phyloP scores from a whole-genome alignment of 2,329 filamentous ascomycete species.

The Catunica adiposa region DNA sequence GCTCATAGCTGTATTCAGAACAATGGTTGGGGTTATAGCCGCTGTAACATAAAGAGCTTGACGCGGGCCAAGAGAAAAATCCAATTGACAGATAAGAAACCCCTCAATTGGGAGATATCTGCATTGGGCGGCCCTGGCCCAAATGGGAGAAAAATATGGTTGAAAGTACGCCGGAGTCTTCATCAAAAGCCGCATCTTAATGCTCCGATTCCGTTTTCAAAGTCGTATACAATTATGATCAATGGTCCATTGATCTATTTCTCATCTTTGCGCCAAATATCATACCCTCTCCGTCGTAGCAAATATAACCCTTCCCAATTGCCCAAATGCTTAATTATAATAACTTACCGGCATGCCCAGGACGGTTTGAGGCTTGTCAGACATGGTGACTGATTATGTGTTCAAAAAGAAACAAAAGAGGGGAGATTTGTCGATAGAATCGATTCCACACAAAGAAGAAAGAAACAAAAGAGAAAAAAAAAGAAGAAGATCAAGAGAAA shows the following conservation, averaged over 20 bases:
- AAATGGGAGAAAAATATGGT: no score
- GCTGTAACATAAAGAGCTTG: background rate
- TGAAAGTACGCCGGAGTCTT: no score
- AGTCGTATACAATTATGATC: no score
- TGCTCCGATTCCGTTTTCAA: no score
- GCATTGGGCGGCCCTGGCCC: no score
- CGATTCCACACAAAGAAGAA: conserved; percentile 5
- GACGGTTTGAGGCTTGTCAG: conserved; percentile 14
- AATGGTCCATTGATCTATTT: no score
- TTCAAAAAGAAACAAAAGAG: conserved; percentile 13
- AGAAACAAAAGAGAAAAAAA: conserved; percentile 8
- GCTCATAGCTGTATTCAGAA: background rate
- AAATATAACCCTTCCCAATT: background rate
- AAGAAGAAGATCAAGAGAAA: conserved; percentile 7
- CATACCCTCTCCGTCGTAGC: background rate
- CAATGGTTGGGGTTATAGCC: background rate
- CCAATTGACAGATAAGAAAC: background rate
- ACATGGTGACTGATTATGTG: conserved; percentile 14
- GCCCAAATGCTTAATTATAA: background rate
- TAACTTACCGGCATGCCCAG: conserved; percentile 15
- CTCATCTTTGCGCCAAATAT: no score
- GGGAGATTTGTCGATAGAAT: conserved; percentile 15
- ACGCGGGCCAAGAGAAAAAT: background rate
- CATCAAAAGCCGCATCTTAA: no score
- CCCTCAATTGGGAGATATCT: background rate